Base-by-base conservation (phyloP, 106 monocot genomes). In the Dioscorea dumetorum region DNA sequence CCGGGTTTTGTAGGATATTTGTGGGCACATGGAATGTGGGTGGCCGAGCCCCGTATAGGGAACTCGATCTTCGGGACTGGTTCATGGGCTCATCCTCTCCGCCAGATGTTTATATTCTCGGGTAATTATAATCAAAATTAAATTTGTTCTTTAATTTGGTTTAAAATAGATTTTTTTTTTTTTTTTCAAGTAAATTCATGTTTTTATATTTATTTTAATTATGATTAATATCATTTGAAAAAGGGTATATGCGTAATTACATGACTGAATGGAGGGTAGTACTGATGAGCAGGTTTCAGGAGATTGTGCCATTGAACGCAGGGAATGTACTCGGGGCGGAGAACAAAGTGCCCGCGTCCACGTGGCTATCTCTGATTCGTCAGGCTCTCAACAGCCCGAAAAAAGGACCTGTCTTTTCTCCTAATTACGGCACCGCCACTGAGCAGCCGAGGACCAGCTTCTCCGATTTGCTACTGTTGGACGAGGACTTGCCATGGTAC, bases 21-120 rank as follows among this genome's bases (percentile, higher is more conserved):
- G 94, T 90, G 77, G 94, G 94, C 57, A 94, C 94, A 11, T 94
- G 94, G 94, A 94, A 94, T 71, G 90, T 94, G 31, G 94, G 90
- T 35, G 94, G 94, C 54, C 70, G 82, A 62, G 69, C 86, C 22
- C 94, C 94, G 33, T 80, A 87, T 34, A 69, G 64, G 19, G 84
- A 66, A 19, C 61, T 86, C 69, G 69, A 84, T 74, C 67, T 93
- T n/a, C 58, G 71, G 12, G 82, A 83, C 24, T 88, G 90, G 94
- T 76, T 94, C 20, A 19, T 72, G 63, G 60, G 50, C 77, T 72
- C 74, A 49, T 61, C 84, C 2, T 71, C 75, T 16, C 84, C 82
- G 2, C 77, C 87, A 50, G 87, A 91, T 74, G 59, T 92, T 67
- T 88, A 77, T 66, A 88, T 92, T 22, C 77, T 92, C 66, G 91